Evolutionary conservation across 192 early-diverging fungal genomes (phyloP).

Genomic region (Neocallimastix lanati): DNA sequence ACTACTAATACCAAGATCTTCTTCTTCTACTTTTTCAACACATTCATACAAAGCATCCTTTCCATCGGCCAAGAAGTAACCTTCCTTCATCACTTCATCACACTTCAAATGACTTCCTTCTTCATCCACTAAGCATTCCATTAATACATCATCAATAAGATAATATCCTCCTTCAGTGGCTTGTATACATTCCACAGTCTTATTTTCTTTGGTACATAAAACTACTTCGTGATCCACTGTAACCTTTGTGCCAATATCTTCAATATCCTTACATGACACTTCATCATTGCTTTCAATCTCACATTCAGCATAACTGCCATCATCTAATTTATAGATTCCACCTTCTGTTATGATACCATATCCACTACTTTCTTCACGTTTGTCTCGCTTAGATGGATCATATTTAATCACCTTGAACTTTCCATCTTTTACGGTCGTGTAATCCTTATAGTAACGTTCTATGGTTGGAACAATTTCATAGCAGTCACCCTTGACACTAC

Average conservation of each 20-base stretch:
- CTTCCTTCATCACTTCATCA: not conserved
- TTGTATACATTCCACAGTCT: not conserved
- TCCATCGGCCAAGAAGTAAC: not conserved
- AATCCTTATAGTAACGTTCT: not conserved
- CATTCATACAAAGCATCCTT: not conserved
- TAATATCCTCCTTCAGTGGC: not conserved
- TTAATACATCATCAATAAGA: not conserved
- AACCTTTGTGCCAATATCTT: not conserved
- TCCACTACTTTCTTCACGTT: not conserved
- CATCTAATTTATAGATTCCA: not conserved
- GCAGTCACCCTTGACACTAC: not conserved
- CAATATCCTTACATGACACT: not conserved
- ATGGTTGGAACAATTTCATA: not conserved
- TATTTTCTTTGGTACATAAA: not conserved
- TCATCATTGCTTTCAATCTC: not conserved
- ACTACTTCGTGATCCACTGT: not conserved
- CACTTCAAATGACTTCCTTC: not conserved
- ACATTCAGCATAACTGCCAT: not conserved
- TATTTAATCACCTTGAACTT: not conserved
- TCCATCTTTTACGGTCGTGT: not conserved
- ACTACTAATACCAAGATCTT: not conserved
- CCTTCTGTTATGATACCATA: not conserved
- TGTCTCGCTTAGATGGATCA: not conserved
- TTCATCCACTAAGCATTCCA: not conserved
- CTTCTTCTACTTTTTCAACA: not conserved